Conservation (phyloP, 148 eudicot genomes). For the Vaccinium corymbosum region DNA sequence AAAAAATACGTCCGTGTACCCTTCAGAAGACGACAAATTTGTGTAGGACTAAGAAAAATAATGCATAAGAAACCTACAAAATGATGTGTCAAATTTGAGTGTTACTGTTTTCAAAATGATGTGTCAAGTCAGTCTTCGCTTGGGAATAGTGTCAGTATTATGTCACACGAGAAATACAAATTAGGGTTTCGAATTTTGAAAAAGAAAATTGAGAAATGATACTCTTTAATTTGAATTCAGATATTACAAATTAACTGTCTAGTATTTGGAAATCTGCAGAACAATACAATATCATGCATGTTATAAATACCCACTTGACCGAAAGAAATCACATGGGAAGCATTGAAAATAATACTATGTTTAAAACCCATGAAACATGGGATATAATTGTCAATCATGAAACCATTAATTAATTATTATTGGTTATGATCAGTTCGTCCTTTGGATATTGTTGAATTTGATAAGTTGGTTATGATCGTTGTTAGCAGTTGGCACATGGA, state of each 20-base stretch:
- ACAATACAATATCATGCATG: not conserved
- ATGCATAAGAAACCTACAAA: not conserved
- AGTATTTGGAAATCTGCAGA: not conserved
- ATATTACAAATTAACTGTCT: not conserved
- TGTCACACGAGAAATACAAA: not conserved
- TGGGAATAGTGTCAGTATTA: no score
- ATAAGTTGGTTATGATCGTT: conserved; percentile 8
- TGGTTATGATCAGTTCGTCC: not conserved
- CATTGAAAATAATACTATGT: not conserved
- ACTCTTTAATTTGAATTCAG: not conserved
- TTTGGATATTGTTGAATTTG: not conserved
- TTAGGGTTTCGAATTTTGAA: not conserved
- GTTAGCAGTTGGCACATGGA: conserved; percentile 11
- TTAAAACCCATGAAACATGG: not conserved
- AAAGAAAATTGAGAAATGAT: not conserved
- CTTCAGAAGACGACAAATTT: not conserved
- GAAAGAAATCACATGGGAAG: conserved; percentile 9
- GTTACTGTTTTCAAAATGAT: no score
- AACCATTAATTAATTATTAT: not conserved
- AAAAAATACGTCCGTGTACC: not conserved
- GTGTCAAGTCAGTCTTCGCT: no score
- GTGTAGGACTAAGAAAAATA: not conserved
- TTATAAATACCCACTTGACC: not conserved
- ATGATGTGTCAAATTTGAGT: not conserved
- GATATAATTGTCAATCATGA: not conserved